Conservation (phyloP, 2,329 filamentous ascomycete species). For the Helminthosporium solani region DNA sequence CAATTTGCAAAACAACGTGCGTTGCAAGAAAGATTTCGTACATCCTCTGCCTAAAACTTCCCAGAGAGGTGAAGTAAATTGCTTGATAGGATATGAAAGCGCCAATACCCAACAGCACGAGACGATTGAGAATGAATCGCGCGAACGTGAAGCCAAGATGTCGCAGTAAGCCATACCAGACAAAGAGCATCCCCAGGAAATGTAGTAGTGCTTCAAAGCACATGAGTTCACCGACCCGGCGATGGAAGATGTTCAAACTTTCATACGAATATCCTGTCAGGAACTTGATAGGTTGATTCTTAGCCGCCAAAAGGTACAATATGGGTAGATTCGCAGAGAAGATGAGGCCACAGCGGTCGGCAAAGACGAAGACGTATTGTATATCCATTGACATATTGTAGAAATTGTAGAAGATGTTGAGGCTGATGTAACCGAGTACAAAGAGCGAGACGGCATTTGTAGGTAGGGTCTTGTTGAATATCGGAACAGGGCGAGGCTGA, state of each 20-base stretch:
- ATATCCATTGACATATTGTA: conserved; percentile 52
- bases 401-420: conserved; percentile 61
- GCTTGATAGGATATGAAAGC: conserved; percentile 60
- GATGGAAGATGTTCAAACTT: conserved; percentile 65
- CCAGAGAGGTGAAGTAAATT: conserved; percentile 63
- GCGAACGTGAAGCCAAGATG: conserved; percentile 53
- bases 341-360: conserved; percentile 58
- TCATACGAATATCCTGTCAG: conserved; percentile 67
- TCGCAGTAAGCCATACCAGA: conserved; percentile 56
- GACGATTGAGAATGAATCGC: conserved; percentile 53
- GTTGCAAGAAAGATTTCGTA: conserved; percentile 64
- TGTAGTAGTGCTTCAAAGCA: conserved; percentile 62
- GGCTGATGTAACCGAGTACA: conserved; percentile 52
- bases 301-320: conserved; percentile 65
- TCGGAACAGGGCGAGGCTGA: conserved; percentile 59
- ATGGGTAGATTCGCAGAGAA: conserved; percentile 55
- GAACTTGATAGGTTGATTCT: conserved; percentile 63
- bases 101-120: conserved; percentile 56
- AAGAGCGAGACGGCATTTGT: conserved; percentile 58
- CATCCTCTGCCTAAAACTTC: conserved; percentile 59
- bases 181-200: conserved; percentile 54
- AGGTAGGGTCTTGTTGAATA: conserved; percentile 59
- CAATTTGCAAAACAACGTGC: conserved; percentile 59
- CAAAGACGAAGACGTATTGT: conserved; percentile 58
- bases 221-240: conserved; percentile 62